Evolutionary conservation across 208 protist genomes (phyloP).

Genomic region (Balamuthia mandrillaris): DNA sequence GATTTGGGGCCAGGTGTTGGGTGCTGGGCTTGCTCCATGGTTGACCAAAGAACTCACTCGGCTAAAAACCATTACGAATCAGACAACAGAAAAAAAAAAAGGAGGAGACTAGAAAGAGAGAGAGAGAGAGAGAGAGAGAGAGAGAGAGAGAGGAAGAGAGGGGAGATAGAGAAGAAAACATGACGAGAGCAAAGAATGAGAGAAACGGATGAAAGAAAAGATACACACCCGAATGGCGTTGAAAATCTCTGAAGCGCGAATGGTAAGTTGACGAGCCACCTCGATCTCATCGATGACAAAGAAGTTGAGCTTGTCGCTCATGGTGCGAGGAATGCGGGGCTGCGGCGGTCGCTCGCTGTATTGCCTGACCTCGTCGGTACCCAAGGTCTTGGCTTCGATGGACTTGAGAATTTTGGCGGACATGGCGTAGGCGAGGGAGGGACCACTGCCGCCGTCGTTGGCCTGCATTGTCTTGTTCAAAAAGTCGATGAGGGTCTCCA

Average conservation of each 20-base stretch:
- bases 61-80: background rate
- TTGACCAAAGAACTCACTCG: conserved; percentile 38
- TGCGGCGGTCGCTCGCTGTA: background rate
- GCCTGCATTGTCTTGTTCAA: conserved; percentile 34
- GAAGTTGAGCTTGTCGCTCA: background rate
- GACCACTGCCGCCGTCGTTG: conserved; percentile 28
- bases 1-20: conserved; percentile 27
- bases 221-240: background rate
- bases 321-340: background rate
- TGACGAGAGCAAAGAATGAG: too few species aligned
- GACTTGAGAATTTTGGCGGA: conserved; percentile 35
- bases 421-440: too few species aligned
- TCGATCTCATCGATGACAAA: conserved; percentile 14
- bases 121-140: too few species aligned
- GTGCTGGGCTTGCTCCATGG: conserved; percentile 27
- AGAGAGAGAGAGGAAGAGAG: too few species aligned
- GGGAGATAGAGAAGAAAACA: too few species aligned
- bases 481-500: conserved; percentile 31
- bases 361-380: background rate
- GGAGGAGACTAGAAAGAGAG: too few species aligned
- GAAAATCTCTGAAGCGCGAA: conserved; percentile 32
- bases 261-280: conserved; percentile 21
- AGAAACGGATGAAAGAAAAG: too few species aligned
- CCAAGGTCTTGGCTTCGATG: conserved; percentile 38
- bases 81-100: background rate